These are phyloP conservation scores for Candida sakaeoensis DNA, from an alignment of 805 yeast genomes.

Conservation along the genomic window DNA sequence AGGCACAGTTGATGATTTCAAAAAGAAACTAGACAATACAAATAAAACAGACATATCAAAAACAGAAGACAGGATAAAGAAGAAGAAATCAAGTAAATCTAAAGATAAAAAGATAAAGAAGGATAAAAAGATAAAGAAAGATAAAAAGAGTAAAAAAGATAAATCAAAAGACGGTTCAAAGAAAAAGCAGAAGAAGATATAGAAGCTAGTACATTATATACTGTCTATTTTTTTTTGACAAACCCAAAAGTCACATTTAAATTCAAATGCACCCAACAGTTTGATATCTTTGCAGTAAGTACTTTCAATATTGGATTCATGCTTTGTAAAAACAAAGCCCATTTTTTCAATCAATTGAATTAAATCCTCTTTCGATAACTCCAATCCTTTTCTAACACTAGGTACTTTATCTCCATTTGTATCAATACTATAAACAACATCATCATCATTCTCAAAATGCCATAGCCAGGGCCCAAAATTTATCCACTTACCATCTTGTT, in stretches of 20 bases:
- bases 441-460: conserved; percentile 61
- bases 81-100: conserved; percentile 12
- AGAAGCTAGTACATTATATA: neutral
- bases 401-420: conserved; percentile 22
- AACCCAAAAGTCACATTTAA: conserved; percentile 69
- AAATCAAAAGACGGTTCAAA: conserved; percentile 6
- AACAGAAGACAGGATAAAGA: conserved; percentile 6
- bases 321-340: conserved; percentile 50
- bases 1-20: conserved; percentile 58
- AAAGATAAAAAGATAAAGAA: conserved; percentile 10
- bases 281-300: conserved; percentile 51
- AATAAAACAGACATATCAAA: conserved; percentile 4
- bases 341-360: conserved; percentile 38
- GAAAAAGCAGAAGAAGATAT: neutral
- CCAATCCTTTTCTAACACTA: conserved; percentile 51
- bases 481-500: conserved; percentile 51
- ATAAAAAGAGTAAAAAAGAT: conserved; percentile 13
- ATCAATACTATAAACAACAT: conserved; percentile 14
- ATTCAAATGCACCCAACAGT: conserved; percentile 52
- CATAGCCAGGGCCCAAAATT: conserved; percentile 68
- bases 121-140: conserved; percentile 7
- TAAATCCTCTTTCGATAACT: conserved; percentile 55
- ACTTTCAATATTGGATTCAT: conserved; percentile 42
- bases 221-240: conserved; percentile 29
- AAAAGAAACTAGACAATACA: conserved; percentile 7